Evolutionary conservation across 208 protist genomes (phyloP).

Genomic region (Angomonas deanei): DNA sequence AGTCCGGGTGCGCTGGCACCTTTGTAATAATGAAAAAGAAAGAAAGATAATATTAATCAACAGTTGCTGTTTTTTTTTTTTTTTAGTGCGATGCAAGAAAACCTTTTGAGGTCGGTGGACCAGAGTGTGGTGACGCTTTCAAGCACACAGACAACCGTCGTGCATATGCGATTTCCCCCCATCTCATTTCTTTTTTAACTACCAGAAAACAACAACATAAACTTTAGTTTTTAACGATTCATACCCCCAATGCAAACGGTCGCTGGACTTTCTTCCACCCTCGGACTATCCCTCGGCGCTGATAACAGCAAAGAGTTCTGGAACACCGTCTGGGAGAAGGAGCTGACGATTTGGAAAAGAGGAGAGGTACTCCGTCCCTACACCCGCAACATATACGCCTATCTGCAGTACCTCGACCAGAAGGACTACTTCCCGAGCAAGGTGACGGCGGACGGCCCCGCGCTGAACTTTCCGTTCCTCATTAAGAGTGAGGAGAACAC

Average conservation of each 20-base stretch:
- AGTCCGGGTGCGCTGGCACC: conserved; percentile 52
- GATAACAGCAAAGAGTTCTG: conserved; percentile 43
- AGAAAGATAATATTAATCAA: too few species aligned
- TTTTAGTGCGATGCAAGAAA: background rate
- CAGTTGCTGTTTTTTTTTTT: background rate
- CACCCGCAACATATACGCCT: conserved; percentile 39
- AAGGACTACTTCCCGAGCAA: background rate
- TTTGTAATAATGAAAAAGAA: conserved; percentile 36
- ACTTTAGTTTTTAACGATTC: too few species aligned
- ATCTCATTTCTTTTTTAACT: too few species aligned
- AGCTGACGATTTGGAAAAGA: conserved; percentile 30
- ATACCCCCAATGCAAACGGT: too few species aligned
- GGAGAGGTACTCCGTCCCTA: conserved; percentile 29
- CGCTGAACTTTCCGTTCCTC: background rate
- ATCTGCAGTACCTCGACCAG: background rate
- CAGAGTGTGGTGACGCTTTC: too few species aligned
- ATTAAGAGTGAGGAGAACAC: background rate
- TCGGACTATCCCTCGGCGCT: too few species aligned
- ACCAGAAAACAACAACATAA: too few species aligned
- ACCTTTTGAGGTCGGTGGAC: too few species aligned
- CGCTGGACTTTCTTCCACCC: too few species aligned
- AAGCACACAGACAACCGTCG: too few species aligned
- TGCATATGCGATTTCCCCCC: too few species aligned
- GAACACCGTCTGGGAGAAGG: conserved; percentile 28
- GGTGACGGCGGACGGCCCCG: background rate